Conservation (phyloP, 768 basidiomycete species). For the Rhizopogon roseolus region DNA sequence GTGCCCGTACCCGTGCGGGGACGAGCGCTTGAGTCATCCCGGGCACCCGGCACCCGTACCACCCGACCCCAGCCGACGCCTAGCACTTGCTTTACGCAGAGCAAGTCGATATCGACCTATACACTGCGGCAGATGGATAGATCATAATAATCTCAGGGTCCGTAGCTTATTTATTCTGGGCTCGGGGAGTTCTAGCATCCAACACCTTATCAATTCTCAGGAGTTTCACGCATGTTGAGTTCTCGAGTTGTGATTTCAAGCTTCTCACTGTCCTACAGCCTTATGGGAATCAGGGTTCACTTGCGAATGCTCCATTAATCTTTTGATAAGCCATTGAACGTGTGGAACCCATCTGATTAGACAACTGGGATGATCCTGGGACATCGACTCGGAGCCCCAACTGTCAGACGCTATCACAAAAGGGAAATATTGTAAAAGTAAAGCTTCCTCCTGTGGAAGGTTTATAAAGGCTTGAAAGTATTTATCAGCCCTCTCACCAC, state of each 20-base stretch:
- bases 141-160: neutral
- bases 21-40: too few relatives aligned
- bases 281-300: neutral
- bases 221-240: neutral
- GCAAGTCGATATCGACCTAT: too few relatives aligned
- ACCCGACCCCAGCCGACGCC: too few relatives aligned
- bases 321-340: neutral
- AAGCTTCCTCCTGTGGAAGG: neutral
- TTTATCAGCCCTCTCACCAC: neutral
- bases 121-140: too few relatives aligned
- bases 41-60: neutral
- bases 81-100: neutral
- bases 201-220: neutral
- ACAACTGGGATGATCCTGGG: neutral
- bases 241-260: neutral
- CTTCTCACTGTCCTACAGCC: neutral
- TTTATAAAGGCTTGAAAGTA: neutral
- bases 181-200: neutral
- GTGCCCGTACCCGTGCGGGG: too few relatives aligned
- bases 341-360: neutral
- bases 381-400: neutral
- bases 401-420: neutral
- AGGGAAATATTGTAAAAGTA: neutral
- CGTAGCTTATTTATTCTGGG: neutral
- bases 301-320: neutral